Base-by-base conservation (phyloP, 805 yeast species). In the Hanseniaspora jakobsenii region DNA sequence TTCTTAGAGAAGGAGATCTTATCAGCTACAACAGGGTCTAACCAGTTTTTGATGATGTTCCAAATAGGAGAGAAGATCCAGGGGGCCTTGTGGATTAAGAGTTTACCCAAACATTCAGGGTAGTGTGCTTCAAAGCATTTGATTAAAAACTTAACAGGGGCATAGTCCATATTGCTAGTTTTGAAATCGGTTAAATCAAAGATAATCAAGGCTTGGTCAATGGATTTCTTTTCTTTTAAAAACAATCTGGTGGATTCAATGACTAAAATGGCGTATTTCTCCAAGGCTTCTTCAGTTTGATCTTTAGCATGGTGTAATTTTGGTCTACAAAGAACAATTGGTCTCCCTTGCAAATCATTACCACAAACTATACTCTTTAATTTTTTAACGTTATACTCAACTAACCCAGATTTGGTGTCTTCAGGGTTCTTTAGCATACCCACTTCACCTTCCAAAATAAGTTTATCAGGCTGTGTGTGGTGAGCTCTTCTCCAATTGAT, bases 21-120 rank as follows among this genome's bases (percentile, higher is more conserved):
- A 21, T 89, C 71, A 0, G 95, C 94, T 45, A 89, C 96, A 19
- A 84, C 95, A 2, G 97, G 97, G 59, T 91, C 97, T 47, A 89
- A 68, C 97, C 96, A 89, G 54, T 79, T 78, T 61, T 84, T 85
- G 54, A 91, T 77, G 53, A 89, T 75, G 53, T 78, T 81, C 97
- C 98, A 91, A 48, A 89, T 83, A 19, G 95, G 89, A 41, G 82
- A 76, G 66, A 91, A 91, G 44, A 91, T 75, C 97, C 96, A 86
- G 22, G 98, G 98, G 0, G 98, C 96, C 54, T 82, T 81, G 65
- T 85, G 94, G 49, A 91, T 81, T 52, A 85, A 72, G 43, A 91
- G 66, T 46, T 73, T 74, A 14, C 95, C 95, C 49, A 91, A 70
- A 32, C 84, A 79, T 63, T 91, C 98, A 1, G 98, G 98, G 60